Percentiles rank a stretch among this genome's conserved stretches.
phyloP scores from a whole-genome alignment of 331 rosid species.

The Erythrophleum ivorense region DNA sequence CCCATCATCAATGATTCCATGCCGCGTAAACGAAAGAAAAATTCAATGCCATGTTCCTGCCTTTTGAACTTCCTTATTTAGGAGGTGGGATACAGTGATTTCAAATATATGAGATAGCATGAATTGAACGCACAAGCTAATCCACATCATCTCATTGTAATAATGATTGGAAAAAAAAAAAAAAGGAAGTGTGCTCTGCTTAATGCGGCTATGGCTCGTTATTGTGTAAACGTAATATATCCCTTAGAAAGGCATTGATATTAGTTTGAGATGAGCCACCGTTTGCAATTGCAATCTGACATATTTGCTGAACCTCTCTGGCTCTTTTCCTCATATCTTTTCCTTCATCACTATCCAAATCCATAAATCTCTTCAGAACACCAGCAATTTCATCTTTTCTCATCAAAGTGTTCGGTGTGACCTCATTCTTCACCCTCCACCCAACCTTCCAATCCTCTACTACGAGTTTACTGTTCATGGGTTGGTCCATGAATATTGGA shows the following conservation, averaged over 20 bases:
- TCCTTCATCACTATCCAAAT: conserved; percentile 32
- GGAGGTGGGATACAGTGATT: no score
- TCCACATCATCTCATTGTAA: no score
- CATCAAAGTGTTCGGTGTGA: not conserved
- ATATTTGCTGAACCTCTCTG: not conserved
- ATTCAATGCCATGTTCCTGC: no score
- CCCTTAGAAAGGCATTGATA: conserved; percentile 11
- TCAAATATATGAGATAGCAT: no score
- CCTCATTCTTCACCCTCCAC: not conserved
- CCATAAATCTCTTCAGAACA: conserved; percentile 34
- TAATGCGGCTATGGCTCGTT: no score
- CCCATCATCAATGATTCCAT: not conserved
- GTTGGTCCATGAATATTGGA: conserved; percentile 45
- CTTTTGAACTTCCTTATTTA: no score
- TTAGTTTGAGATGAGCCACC: conserved; percentile 37
- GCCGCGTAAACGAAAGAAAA: no score
- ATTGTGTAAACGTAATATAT: not conserved
- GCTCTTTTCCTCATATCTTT: conserved; percentile 27
- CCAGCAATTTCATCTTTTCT: conserved; percentile 40
- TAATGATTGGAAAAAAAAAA: no score
- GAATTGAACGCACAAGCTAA: no score
- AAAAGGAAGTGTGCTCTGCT: no score
- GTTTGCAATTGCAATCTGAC: conserved; percentile 11
- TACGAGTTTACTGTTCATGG: conserved; percentile 43
- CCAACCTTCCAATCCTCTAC: conserved; percentile 58